These are phyloP conservation scores for Ceratobasidium sp. DNA, from an alignment of 1,284 basidiomycete genomes.

Conservation along the genomic window DNA sequence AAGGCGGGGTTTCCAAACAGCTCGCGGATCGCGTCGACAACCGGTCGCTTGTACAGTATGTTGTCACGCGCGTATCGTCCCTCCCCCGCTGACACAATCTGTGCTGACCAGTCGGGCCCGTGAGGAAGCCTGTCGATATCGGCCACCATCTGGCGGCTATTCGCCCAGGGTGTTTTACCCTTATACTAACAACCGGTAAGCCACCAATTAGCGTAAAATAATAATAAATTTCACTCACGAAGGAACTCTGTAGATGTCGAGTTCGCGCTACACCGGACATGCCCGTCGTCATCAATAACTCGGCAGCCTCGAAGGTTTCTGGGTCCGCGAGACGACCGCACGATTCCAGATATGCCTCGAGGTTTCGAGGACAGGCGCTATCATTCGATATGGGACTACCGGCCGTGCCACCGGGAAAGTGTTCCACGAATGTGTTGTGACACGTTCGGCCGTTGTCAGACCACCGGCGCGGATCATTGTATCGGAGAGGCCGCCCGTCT, in stretches of 20 bases:
- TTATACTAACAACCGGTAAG: not conserved
- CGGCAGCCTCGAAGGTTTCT: conserved; percentile 1
- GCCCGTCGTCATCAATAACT: conserved; percentile 26
- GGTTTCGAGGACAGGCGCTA: not conserved
- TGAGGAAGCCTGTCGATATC: conserved; percentile 13
- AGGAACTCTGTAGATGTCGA: conserved; percentile 1
- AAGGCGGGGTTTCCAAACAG: conserved; percentile 4
- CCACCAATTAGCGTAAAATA: not conserved
- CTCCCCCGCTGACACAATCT: not conserved
- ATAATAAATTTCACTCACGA: not conserved
- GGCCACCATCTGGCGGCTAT: not conserved
- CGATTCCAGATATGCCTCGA: not conserved
- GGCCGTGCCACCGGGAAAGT: conserved; percentile 1
- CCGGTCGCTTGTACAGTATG: not conserved
- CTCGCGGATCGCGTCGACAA: not conserved
- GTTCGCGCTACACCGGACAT: not conserved
- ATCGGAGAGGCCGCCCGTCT: not conserved
- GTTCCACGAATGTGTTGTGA: not conserved
- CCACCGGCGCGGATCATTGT: not conserved
- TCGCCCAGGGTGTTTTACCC: conserved; percentile 3
- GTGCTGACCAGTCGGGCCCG: not conserved
- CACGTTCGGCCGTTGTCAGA: not conserved
- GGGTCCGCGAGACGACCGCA: not conserved
- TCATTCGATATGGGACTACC: conserved; percentile 2
- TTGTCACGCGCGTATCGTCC: not conserved